Percentiles rank a stretch among this genome's conserved stretches.
Conservation (phyloP, 306 rosid genomes). For the Cucumis cinereus region DNA sequence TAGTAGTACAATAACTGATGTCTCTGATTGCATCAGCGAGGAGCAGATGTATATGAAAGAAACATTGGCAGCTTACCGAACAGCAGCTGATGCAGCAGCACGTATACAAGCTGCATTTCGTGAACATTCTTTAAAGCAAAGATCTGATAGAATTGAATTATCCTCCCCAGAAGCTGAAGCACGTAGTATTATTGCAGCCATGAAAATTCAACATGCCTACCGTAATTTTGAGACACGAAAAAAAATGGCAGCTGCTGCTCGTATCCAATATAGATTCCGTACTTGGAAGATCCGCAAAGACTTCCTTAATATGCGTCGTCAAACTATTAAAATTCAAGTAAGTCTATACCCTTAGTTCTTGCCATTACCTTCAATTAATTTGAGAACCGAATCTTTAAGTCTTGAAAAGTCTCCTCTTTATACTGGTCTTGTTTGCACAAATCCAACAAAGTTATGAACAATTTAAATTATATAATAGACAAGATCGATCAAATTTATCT, state of each 20-base stretch:
- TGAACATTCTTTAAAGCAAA: slow-evolving; percentile 54
- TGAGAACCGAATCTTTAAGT: not conserved
- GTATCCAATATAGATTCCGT: slow-evolving; percentile 71
- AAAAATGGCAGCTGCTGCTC: slow-evolving; percentile 67
- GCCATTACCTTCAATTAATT: not conserved
- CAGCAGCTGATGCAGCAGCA: slow-evolving; percentile 92
- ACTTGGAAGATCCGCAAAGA: slow-evolving; percentile 77
- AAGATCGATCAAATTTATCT: not conserved
- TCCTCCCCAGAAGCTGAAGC: slow-evolving; percentile 70
- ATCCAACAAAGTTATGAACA: not conserved
- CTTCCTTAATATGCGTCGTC: slow-evolving; percentile 65
- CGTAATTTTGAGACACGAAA: slow-evolving; percentile 51
- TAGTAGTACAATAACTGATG: slow-evolving; percentile 17
- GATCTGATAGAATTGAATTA: slow-evolving; percentile 31
- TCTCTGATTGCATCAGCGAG: slow-evolving; percentile 49
- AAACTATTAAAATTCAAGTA: slow-evolving; percentile 81
- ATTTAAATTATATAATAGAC: not conserved
- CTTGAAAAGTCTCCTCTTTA: not conserved
- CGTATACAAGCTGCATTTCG: slow-evolving; percentile 82
- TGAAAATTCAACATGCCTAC: slow-evolving; percentile 94
- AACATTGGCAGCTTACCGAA: slow-evolving; percentile 64
- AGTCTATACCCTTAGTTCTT: slow-evolving; percentile 18
- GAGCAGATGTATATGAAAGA: slow-evolving; percentile 66
- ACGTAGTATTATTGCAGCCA: slow-evolving; percentile 68
- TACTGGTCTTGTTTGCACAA: not conserved